These are phyloP conservation scores for Wallacemonas rigidus DNA, from an alignment of 208 protist genomes.

Conservation along the genomic window DNA sequence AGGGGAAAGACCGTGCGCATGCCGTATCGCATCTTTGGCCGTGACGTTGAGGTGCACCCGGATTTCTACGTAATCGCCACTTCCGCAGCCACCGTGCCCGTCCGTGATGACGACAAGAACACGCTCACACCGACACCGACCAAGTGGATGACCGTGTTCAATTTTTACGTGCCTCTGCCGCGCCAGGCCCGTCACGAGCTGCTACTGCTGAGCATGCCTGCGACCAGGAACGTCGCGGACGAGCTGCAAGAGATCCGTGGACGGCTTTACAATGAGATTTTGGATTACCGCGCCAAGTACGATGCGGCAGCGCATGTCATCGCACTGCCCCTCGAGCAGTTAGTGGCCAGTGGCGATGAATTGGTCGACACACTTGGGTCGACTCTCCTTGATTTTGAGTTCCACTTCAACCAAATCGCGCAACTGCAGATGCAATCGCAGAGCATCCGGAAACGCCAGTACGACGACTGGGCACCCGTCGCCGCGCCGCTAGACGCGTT, in stretches of 20 bases:
- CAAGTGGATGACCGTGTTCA: conserved; percentile 24
- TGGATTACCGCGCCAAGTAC: conserved; percentile 21
- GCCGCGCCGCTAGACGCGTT: conserved; percentile 38
- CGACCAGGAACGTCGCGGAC: conserved; percentile 10
- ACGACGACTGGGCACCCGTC: conserved; percentile 57
- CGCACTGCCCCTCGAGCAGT: conserved; percentile 41
- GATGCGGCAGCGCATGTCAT: conserved; percentile 30
- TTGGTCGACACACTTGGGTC: conserved; percentile 47
- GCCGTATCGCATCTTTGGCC: conserved; percentile 32
- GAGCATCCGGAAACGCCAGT: conserved; percentile 38
- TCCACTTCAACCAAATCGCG: conserved; percentile 50
- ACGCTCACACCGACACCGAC: conserved; percentile 2
- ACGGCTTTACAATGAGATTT: conserved; percentile 27
- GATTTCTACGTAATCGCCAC: conserved; percentile 41
- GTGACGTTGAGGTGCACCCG: conserved; percentile 32
- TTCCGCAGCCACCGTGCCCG: conserved; percentile 23
- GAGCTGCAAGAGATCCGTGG: conserved; percentile 37
- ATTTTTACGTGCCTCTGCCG: conserved; percentile 18
- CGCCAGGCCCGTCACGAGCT: conserved; percentile 4
- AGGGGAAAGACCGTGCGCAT: conserved; percentile 14
- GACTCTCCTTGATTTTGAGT: conserved; percentile 55
- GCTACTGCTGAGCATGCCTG: conserved; percentile 17
- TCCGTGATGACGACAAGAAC: conserved; percentile 2
- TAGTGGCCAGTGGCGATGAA: conserved; percentile 34
- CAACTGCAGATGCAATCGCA: conserved; percentile 45